Percentiles rank a stretch among this genome's conserved stretches.
These are phyloP conservation scores for Annulohypoxylon bovei DNA, from an alignment of 495 filamentous ascomycete genomes.

Conservation along the genomic window DNA sequence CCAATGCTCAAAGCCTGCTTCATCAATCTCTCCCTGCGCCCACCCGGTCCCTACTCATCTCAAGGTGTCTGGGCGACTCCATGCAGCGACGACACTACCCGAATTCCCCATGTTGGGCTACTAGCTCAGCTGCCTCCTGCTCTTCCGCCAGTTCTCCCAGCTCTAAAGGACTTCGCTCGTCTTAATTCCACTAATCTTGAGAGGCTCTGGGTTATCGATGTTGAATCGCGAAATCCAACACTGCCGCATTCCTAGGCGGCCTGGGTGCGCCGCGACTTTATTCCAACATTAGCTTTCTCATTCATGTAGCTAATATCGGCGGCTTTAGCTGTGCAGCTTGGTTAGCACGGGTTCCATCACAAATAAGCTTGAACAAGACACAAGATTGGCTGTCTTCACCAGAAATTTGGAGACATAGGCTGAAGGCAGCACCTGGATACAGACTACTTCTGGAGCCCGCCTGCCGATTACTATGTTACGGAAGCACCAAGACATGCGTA, in stretches of 20 bases:
- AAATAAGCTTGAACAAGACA: background rate
- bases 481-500: background rate
- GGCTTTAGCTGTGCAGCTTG: background rate
- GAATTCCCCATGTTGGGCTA: conserved; percentile 1
- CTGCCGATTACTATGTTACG: background rate
- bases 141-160: conserved; percentile 2
- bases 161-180: conserved; percentile 10
- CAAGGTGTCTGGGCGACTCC: conserved; percentile 12
- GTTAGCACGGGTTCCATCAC: conserved; percentile 6
- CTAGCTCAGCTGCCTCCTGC: conserved; percentile 4
- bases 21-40: conserved; percentile 20
- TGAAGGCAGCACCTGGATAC: background rate
- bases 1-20: conserved; percentile 24
- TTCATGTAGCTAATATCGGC: background rate
- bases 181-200: conserved; percentile 8
- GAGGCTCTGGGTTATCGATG: conserved; percentile 17
- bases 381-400: conserved; percentile 2
- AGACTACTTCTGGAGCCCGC: background rate
- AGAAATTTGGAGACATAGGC: background rate
- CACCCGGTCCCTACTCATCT: background rate
- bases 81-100: conserved; percentile 4
- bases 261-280: conserved; percentile 29
- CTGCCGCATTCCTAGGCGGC: background rate
- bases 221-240: background rate
- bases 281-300: conserved; percentile 13